Evolutionary conservation across 352 stramenopile genomes (phyloP), one percentile per base, ranked within the genome.

Genomic region (Lagenidium giganteum): DNA sequence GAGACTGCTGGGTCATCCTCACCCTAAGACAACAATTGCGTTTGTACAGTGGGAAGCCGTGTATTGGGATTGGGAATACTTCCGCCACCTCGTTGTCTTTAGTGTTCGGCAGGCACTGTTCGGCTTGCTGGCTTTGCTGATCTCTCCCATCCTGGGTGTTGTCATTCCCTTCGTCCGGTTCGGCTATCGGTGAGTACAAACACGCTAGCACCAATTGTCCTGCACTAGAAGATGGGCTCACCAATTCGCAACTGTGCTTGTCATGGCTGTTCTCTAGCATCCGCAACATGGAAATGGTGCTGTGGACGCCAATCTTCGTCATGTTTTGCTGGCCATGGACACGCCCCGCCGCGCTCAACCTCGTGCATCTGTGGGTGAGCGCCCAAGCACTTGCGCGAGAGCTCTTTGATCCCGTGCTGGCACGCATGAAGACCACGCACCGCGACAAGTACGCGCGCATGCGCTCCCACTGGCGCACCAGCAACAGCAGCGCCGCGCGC

Each of bases 1-100:
- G n/a, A n/a, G n/a, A n/a, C n/a, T n/a, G n/a, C n/a, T n/a, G n/a
- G n/a, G n/a, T n/a, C n/a, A n/a, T n/a, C n/a, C n/a, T n/a, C n/a
- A n/a, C n/a, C n/a, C n/a, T n/a, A n/a, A n/a, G n/a, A n/a, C n/a
- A n/a, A n/a, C n/a, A n/a, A n/a, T n/a, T n/a, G n/a, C n/a, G n/a
- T n/a, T n/a, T n/a, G n/a, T n/a, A n/a, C n/a, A 43, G 39, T 67
- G 56, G 70, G 68, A 70, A 68, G 67, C 71, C 4, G 70, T 85
- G 39, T 83, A 78, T 43, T 88, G 72, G 76, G 76, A 88, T 40
- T 72, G 61, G 72, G 76, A 88, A 53, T 86, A 88, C 46, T 54
- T 78, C 11, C 54, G 50, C 23, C 76, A 88, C 41, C 36, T 76
- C 4, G 34, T 70, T 32, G 39, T 64, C n/a, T 70, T 78, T 18